phyloP scores from a whole-genome alignment of 2,329 filamentous ascomycete species.

The Fusarium mundagurra region DNA sequence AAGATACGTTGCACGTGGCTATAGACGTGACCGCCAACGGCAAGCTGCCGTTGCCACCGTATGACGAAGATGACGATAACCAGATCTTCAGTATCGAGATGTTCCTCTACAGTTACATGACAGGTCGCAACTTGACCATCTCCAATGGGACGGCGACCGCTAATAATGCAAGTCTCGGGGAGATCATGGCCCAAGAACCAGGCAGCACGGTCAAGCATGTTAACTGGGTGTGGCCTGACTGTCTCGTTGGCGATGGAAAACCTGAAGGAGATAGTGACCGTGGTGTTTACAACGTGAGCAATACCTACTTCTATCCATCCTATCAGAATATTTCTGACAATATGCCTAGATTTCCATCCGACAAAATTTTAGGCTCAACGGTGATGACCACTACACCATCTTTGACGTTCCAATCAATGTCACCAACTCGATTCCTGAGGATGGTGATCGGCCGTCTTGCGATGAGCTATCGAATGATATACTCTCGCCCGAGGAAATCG shows the following conservation, averaged over 20 bases:
- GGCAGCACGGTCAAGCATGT: constrained; percentile 78
- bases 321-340: not conserved
- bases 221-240: constrained; percentile 77
- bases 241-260: constrained; percentile 69
- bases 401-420: constrained; percentile 76
- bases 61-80: constrained; percentile 62
- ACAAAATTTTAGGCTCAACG: constrained; percentile 74
- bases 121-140: constrained; percentile 73
- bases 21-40: constrained; percentile 75
- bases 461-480: constrained; percentile 62
- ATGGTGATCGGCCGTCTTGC: constrained; percentile 57
- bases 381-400: constrained; percentile 72
- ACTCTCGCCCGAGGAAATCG: constrained; percentile 57
- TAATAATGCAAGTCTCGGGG: constrained; percentile 58
- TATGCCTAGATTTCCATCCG: constrained; percentile 70
- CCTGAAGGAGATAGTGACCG: constrained; percentile 56
- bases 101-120: constrained; percentile 72
- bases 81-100: constrained; percentile 72
- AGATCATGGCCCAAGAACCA: constrained; percentile 71
- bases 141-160: constrained; percentile 67
- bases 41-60: constrained; percentile 67
- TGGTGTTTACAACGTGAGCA: constrained; percentile 70
- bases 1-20: constrained; percentile 69
- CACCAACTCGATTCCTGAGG: constrained; percentile 68
- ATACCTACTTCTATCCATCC: constrained; percentile 5